These are phyloP conservation scores for Blastobotrys buckinghamii DNA, from an alignment of 1,139 yeast genomes.

Conservation along the genomic window DNA sequence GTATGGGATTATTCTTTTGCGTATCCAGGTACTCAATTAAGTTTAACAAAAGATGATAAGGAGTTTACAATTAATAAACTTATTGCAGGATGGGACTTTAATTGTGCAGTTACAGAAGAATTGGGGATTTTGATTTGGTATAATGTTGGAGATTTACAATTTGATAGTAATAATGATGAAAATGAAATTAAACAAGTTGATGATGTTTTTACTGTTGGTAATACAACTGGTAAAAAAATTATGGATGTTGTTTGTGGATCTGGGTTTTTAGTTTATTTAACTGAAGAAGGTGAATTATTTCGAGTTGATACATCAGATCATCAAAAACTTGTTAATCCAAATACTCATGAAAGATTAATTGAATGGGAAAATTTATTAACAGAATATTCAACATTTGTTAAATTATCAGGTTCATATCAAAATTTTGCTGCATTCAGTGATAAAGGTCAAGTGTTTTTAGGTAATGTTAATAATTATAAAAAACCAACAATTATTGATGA, in stretches of 20 bases:
- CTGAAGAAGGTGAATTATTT: conserved; percentile 42
- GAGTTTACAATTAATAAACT: conserved; percentile 34
- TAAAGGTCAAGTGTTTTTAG: conserved; percentile 45
- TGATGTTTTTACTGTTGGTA: conserved; percentile 26
- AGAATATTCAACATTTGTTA: conserved; percentile 19
- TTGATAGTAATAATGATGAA: conserved; percentile 4
- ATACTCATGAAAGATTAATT: conserved; percentile 4
- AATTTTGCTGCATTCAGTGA: conserved; percentile 51
- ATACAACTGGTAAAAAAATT: conserved; percentile 27
- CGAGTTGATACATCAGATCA: conserved; percentile 30
- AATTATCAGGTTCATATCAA: conserved; percentile 45
- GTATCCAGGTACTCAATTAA: conserved; percentile 42
- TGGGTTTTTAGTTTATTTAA: conserved; percentile 46
- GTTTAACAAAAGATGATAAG: neutral
- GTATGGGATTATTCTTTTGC: conserved; percentile 49
- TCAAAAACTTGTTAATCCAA: conserved; percentile 4
- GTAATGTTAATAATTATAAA: conserved; percentile 25
- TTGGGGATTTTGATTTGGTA: conserved; percentile 62
- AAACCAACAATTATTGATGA: conserved; percentile 36
- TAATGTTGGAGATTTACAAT: conserved; percentile 31
- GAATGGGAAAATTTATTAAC: conserved; percentile 12
- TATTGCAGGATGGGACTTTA: conserved; percentile 66
- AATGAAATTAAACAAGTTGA: neutral
- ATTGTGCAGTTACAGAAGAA: conserved; percentile 45
- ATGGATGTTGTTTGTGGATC: conserved; percentile 56